Evolutionary conservation across 345 rosid genomes (phyloP).

Genomic region (Geranium brycei): DNA sequence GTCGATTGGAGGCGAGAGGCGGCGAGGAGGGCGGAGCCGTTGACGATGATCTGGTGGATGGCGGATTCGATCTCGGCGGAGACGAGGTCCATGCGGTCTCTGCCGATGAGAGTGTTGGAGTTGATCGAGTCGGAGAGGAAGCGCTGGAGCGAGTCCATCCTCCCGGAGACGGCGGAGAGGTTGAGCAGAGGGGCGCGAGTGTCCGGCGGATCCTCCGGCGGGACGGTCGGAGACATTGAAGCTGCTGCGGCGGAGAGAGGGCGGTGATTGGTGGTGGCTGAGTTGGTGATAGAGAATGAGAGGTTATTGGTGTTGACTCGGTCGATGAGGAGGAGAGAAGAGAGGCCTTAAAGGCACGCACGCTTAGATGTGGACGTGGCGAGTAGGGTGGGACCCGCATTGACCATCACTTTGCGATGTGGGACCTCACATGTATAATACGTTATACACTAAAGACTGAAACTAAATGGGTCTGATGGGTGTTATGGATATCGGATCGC

Average conservation of each 20-base stretch:
- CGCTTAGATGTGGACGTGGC: too few relatives aligned
- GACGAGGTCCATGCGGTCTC: conserved; percentile 32
- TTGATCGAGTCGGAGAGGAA: conserved; percentile 32
- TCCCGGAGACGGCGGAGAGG: conserved; percentile 19
- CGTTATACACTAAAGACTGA: too few relatives aligned
- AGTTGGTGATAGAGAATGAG: too few relatives aligned
- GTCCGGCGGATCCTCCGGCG: not conserved
- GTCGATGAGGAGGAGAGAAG: too few relatives aligned
- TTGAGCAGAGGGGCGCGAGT: conserved; percentile 20
- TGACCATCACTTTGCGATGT: too few relatives aligned
- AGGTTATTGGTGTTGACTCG: too few relatives aligned
- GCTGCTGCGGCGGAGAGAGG: not conserved
- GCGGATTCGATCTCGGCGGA: conserved; percentile 43
- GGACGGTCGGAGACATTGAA: not conserved
- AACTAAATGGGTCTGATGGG: too few relatives aligned
- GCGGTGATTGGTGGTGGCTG: too few relatives aligned
- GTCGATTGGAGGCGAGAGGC: conserved; percentile 8
- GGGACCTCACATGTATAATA: too few relatives aligned
- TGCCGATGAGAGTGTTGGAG: conserved; percentile 19
- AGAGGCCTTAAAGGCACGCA: too few relatives aligned
- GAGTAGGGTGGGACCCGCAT: too few relatives aligned
- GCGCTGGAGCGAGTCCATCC: conserved; percentile 37
- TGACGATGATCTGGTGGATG: conserved; percentile 34
- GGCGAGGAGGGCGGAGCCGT: conserved; percentile 38
- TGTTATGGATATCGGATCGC: too few relatives aligned